These are phyloP conservation scores for Cryptococcus depauperatus DNA, from an alignment of 1,284 basidiomycete species.

Conservation along the genomic window DNA sequence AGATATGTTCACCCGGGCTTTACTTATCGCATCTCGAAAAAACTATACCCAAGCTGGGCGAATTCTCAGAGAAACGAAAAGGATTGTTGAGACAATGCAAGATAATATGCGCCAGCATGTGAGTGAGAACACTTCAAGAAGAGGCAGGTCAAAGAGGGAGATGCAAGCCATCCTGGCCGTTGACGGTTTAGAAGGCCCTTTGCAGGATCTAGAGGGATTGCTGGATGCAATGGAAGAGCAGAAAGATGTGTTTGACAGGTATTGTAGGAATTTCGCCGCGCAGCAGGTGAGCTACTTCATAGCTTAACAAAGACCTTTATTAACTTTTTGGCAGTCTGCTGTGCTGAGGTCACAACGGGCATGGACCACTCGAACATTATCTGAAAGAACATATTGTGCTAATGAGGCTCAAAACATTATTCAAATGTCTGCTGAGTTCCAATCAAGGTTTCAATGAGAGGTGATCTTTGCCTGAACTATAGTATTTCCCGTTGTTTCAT, in stretches of 20 bases:
- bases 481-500: not conserved
- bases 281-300: constrained; percentile 70
- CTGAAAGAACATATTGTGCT: constrained; percentile 80
- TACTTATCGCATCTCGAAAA: constrained; percentile 77
- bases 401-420: constrained; percentile 30
- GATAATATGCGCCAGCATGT: constrained; percentile 51
- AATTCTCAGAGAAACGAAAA: constrained; percentile 77
- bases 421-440: constrained; percentile 26
- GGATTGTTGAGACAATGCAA: constrained; percentile 73
- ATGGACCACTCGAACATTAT: constrained; percentile 79
- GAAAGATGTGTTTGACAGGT: constrained; percentile 77
- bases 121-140: not conserved
- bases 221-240: constrained; percentile 80
- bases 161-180: constrained; percentile 60
- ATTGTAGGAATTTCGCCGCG: constrained; percentile 83
- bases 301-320: not conserved
- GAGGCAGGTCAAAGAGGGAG: constrained; percentile 61
- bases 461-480: not conserved
- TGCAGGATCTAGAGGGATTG: constrained; percentile 74
- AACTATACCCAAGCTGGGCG: constrained; percentile 79
- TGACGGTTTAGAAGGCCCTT: constrained; percentile 67
- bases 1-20: constrained; percentile 88
- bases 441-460: constrained; percentile 5
- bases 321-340: constrained; percentile 57
- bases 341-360: constrained; percentile 84